These are phyloP conservation scores for Yamadazyma membranifaciens DNA, from an alignment of 1,139 yeast genomes.

Conservation along the genomic window DNA sequence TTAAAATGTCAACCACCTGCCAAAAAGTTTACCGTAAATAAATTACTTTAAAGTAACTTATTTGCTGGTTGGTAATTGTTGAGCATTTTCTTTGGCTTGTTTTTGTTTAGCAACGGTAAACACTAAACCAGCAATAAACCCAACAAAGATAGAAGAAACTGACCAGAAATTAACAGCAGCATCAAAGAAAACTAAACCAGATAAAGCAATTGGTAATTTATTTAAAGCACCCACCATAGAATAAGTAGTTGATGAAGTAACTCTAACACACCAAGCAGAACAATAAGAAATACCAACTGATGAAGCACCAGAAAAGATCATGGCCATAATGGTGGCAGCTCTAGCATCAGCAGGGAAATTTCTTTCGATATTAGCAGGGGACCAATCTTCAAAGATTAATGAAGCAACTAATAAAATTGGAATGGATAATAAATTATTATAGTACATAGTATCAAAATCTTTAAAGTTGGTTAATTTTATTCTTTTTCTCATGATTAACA, in stretches of 20 bases:
- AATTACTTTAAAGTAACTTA: not conserved
- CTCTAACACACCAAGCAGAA: constrained; percentile 99
- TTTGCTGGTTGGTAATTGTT: constrained; percentile 31
- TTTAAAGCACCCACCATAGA: constrained; percentile 99
- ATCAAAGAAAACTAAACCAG: constrained; percentile 91
- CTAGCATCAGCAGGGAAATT: constrained; percentile 80
- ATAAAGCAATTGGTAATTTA: constrained; percentile 94
- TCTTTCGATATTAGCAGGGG: constrained; percentile 63
- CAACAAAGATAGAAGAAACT: constrained; percentile 84
- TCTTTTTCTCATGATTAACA: constrained; percentile 93
- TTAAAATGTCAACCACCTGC: not conserved
- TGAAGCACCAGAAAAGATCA: constrained; percentile 89
- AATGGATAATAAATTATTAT: constrained; percentile 88
- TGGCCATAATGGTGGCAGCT: constrained; percentile 67
- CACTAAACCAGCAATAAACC: constrained; percentile 91
- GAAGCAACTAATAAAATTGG: constrained; percentile 83
- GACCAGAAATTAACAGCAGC: constrained; percentile 94
- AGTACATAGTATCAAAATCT: constrained; percentile 98
- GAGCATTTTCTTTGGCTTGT: constrained; percentile 53
- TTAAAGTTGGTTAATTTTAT: constrained; percentile 94
- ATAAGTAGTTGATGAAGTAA: constrained; percentile 95
- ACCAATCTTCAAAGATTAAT: constrained; percentile 87
- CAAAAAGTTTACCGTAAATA: too few species aligned
- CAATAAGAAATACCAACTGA: constrained; percentile 97
- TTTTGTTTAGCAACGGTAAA: constrained; percentile 89